A percentile compares a stretch with the other conserved stretches of the same genome.
phyloP scores from a whole-genome alignment of 352 stramenopile genomes.

The Pythium oligandrum region DNA sequence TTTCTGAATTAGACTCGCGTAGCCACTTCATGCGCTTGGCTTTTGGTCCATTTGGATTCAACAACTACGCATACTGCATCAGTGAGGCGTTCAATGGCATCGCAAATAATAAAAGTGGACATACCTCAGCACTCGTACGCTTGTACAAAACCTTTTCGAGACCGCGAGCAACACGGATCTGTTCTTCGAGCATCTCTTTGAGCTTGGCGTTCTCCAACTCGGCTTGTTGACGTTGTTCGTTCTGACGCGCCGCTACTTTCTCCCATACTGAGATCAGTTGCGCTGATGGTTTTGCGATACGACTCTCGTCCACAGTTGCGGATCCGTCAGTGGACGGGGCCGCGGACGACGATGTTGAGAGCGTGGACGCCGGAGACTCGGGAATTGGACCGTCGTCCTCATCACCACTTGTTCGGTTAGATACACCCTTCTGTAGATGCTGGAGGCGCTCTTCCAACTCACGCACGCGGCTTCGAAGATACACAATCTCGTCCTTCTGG shows the following conservation, averaged over 20 bases:
- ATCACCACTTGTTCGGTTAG: too few species aligned
- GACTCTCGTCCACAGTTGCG: too few species aligned
- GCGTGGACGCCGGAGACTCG: too few species aligned
- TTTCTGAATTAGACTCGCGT: too few species aligned
- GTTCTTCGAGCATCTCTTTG: constrained; percentile 20
- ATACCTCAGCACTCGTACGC: constrained; percentile 7
- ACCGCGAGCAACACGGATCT: constrained; percentile 25
- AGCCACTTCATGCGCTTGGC: too few species aligned
- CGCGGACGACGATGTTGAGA: too few species aligned
- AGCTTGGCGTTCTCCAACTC: constrained; percentile 27
- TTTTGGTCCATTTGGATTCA: too few species aligned
- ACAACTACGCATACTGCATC: too few species aligned
- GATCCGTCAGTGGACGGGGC: too few species aligned
- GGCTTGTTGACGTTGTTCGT: constrained; percentile 6
- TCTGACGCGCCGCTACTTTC: constrained; percentile 9
- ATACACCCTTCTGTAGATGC: constrained; percentile 9
- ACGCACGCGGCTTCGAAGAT: constrained; percentile 37
- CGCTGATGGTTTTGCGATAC: constrained; percentile 6
- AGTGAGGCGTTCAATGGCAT: too few species aligned
- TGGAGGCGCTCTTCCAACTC: constrained; percentile 33
- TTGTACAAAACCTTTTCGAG: constrained; percentile 20
- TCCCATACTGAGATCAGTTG: constrained; percentile 14
- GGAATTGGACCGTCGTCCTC: too few species aligned
- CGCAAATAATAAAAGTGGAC: not conserved
- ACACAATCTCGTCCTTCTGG: constrained; percentile 55